These are phyloP conservation scores for Herpetomonas tarakana DNA, from an alignment of 208 protist species.

Conservation along the genomic window DNA sequence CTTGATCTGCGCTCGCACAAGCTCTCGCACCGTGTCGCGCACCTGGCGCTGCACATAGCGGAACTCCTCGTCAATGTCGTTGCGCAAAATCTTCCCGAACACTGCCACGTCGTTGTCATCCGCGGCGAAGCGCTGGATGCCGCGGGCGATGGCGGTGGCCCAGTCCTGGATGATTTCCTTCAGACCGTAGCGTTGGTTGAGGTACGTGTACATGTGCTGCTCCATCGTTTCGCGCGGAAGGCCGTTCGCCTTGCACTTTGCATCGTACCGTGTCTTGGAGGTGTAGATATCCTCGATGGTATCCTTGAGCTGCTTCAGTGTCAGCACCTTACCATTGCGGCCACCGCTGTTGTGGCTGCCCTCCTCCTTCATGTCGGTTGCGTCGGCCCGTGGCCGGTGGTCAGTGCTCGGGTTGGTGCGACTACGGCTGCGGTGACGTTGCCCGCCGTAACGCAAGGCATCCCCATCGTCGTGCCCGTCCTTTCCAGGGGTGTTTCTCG, in stretches of 20 bases:
- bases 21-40: slow-evolving; percentile 75
- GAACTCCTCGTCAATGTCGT: slow-evolving; percentile 93
- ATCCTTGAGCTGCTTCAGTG: slow-evolving; percentile 75
- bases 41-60: slow-evolving; percentile 85
- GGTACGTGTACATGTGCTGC: slow-evolving; percentile 92
- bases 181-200: slow-evolving; percentile 90
- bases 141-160: slow-evolving; percentile 67
- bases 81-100: slow-evolving; percentile 88
- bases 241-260: slow-evolving; percentile 64
- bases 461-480: too few relatives aligned
- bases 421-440: neutral
- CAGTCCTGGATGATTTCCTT: slow-evolving; percentile 83
- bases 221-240: slow-evolving; percentile 91
- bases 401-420: neutral
- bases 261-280: slow-evolving; percentile 87
- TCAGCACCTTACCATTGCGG: slow-evolving; percentile 47
- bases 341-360: slow-evolving; percentile 4
- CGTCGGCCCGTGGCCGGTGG: slow-evolving; percentile 6
- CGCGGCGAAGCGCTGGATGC: slow-evolving; percentile 56
- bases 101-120: slow-evolving; percentile 90
- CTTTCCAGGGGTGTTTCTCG: too few relatives aligned
- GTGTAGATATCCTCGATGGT: slow-evolving; percentile 87
- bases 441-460: too few relatives aligned
- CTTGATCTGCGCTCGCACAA: slow-evolving; percentile 70
- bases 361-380: slow-evolving; percentile 11